Evolutionary conservation across 2,329 filamentous ascomycete genomes (phyloP), one percentile per base, ranked within the genome.

Genomic region (Venturia aucupariae): DNA sequence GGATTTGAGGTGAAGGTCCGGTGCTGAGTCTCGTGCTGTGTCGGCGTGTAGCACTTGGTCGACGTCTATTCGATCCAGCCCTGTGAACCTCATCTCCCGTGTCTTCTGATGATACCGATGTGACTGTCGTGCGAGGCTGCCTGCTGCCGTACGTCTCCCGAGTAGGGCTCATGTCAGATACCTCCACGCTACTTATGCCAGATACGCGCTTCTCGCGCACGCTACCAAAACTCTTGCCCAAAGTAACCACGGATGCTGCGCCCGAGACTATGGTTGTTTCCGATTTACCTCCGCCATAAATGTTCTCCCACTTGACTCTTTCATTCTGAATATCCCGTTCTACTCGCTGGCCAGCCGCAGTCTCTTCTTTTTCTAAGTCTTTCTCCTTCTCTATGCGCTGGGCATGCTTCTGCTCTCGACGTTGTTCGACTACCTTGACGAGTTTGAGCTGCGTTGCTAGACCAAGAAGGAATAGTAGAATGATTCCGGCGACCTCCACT

Each of bases 371-470:
- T 62, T 87, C 82, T 65, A 86, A 75, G 64, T 83, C 81, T 75
- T 86, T 82, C 70, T 81, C 75, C 66, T 86, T 75, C 67, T 81
- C 78, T n/a, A 30, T 78, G 75, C n/a, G 76, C 72, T 27, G 74
- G 75, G 44, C 48, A 2, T 79, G 78, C 66, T 76, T 78, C 67
- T 77, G 78, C 46, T 75, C 75, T 41, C 80, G 75, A 64, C 79
- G 78, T 65, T 81, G 78, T 66, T 80, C 85, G 66, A 96, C 84
- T 8, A 96, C 80, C 67, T 86, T 90, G 92, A 92, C 97, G 17
- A 97, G 78, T 70, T 88, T 90, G 69, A 94, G 79, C 73, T 97
- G 93, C 0, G 90, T 95, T 54, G 96, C 81, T 30, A 96, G 79
- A 2, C 92, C 92, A 22, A 90, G 79, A 11, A 91, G 74, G 65